Conservation (phyloP, 352 stramenopile genomes). For the Globisporangium radiosum region DNA sequence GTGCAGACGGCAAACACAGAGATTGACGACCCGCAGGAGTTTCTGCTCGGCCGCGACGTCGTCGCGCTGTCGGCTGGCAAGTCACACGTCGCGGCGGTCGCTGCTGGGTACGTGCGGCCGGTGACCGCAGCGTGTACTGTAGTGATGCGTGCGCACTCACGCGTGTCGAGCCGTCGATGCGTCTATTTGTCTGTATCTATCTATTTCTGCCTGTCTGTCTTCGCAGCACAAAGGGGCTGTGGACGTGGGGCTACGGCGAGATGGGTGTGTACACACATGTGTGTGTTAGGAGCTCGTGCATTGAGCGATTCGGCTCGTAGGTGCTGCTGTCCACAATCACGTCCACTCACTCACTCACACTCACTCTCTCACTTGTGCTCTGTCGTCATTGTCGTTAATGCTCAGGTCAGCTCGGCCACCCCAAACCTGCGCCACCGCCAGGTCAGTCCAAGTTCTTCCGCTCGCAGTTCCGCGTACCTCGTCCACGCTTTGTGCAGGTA, state of each 20-base stretch:
- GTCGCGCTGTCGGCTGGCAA: conserved; percentile 47
- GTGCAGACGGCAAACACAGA: conserved; percentile 32
- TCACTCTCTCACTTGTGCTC: not conserved
- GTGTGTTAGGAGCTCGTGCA: not conserved
- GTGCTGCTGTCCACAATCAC: not conserved
- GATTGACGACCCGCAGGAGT: conserved; percentile 65
- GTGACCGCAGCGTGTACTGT: not conserved
- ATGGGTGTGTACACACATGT: conserved; percentile 14
- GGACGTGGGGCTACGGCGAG: conserved; percentile 75
- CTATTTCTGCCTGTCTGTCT: conserved; percentile 5
- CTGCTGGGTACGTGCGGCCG: conserved; percentile 28
- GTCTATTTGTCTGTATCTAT: too few species aligned
- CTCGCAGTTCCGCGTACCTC: conserved; percentile 63
- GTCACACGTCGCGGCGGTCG: conserved; percentile 46
- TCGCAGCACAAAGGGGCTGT: conserved; percentile 52
- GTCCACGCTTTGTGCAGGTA: conserved; percentile 64
- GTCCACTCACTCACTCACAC: not conserved
- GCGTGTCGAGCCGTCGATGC: too few species aligned
- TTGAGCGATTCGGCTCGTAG: too few species aligned
- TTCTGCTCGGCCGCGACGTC: conserved; percentile 69
- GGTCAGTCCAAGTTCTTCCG: conserved; percentile 78
- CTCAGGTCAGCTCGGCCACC: conserved; percentile 59
- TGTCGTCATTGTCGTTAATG: not conserved
- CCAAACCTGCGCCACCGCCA: conserved; percentile 35
- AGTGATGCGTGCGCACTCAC: too few species aligned